Evolutionary conservation across 305 asterid genomes (phyloP).

Genomic region (Fraxinus platypoda): DNA sequence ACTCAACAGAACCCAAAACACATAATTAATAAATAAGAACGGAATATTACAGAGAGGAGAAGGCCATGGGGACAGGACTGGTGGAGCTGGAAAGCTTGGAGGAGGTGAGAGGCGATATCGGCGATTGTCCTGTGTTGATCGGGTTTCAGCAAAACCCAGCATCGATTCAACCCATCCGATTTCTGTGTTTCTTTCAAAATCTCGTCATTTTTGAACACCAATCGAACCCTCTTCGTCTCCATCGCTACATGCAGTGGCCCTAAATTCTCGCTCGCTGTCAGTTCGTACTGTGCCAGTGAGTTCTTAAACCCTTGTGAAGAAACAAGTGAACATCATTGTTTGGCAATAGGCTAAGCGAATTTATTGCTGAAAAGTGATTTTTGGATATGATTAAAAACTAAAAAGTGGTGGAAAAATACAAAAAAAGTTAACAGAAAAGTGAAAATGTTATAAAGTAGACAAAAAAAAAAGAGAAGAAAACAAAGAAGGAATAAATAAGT

Average conservation of each 20-base stretch:
- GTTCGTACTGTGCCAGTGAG: not conserved
- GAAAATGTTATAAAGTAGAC: not conserved
- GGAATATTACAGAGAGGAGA: slow-evolving; percentile 53
- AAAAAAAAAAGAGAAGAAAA: not conserved
- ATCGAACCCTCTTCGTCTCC: slow-evolving; percentile 63
- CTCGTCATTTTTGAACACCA: slow-evolving; percentile 54
- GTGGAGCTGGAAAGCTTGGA: slow-evolving; percentile 63
- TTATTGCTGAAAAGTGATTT: not conserved
- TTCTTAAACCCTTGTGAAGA: not conserved
- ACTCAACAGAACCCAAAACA: slow-evolving; percentile 10
- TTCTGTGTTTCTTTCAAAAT: slow-evolving; percentile 60
- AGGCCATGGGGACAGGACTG: slow-evolving; percentile 80
- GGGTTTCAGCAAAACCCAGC: slow-evolving; percentile 73
- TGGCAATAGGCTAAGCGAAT: not conserved
- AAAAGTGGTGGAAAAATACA: not conserved
- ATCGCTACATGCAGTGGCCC: slow-evolving; percentile 38
- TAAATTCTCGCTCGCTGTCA: slow-evolving; percentile 13
- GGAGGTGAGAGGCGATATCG: slow-evolving; percentile 51
- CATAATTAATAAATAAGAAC: not conserved
- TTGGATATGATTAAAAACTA: not conserved
- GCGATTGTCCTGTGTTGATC: slow-evolving; percentile 47
- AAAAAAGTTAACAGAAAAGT: not conserved
- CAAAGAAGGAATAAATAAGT: not conserved
- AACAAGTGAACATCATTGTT: not conserved
- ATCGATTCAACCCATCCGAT: slow-evolving; percentile 55